Conservation (phyloP, 495 filamentous ascomycete species). For the Aspergillus nidulans region DNA sequence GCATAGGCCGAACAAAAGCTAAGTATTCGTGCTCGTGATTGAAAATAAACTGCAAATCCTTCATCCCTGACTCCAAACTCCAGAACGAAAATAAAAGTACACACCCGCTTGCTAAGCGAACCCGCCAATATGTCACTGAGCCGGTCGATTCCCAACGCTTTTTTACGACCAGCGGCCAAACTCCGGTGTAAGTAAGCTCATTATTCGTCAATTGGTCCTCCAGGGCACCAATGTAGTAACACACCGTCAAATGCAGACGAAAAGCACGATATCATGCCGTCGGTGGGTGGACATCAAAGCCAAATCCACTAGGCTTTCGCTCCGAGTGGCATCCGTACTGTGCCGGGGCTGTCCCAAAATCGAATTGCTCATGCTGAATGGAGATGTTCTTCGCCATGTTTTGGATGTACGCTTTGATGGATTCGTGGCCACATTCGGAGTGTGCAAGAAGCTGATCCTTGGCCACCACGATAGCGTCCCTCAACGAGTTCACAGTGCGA, state of each 20-base stretch:
- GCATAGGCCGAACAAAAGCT: not conserved
- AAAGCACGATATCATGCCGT: not conserved
- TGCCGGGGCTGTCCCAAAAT: not conserved
- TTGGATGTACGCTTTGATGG: constrained; percentile 47
- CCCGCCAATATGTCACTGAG: not conserved
- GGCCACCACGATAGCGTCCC: constrained; percentile 53
- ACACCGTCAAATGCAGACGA: not conserved
- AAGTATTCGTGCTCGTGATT: not conserved
- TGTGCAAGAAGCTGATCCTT: constrained; percentile 58
- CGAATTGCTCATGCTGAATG: not conserved
- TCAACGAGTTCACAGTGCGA: constrained; percentile 40
- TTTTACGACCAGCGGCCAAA: not conserved
- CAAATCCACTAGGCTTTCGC: not conserved
- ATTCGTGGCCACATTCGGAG: constrained; percentile 52
- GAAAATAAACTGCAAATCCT: not conserved
- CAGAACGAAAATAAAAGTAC: not conserved
- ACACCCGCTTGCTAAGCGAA: not conserved
- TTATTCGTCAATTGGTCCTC: not conserved
- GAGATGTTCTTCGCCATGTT: constrained; percentile 40
- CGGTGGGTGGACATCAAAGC: not conserved
- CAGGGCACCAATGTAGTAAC: not conserved
- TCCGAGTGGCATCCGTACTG: not conserved
- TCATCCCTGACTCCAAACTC: not conserved
- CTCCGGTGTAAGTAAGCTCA: not conserved
- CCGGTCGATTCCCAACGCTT: not conserved